Evolutionary conservation across 306 rosid species (phyloP), one percentile per base, ranked within the genome.

Genomic region (Lathyrus sativus): DNA sequence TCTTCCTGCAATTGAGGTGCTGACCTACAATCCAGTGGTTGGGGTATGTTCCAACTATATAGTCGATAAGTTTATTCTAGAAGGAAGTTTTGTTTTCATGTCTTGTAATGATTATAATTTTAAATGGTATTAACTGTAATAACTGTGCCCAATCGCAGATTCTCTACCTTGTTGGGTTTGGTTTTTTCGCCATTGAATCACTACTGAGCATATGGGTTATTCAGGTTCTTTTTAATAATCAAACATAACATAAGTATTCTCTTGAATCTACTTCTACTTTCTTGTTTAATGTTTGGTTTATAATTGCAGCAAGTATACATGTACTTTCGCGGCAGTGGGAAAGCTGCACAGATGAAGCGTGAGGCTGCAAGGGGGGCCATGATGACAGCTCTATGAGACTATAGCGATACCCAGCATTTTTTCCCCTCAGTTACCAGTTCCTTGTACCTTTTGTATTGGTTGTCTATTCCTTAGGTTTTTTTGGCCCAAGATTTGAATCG

Each of bases 281-380:
- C 46, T 62, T 63, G 15, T 74, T 58, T 63, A 54, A 81, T 9
- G 35, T 51, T 46, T 75, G 55, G 12, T 44, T 29, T 58, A 43
- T 51, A 60, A 43, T 68, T 82, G 91, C 97, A 95, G 99, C 85
- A 90, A 95, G 99, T 95, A 59, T 87, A 88, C 83, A 76, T 82
- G 84, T 91, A 90, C 72, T 95, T 95, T 78, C 91, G 97, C 18
- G 96, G 97, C 45, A 95, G 90, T 41, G 99, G 97, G 38, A 90
- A 90, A 78, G 88, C 92, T 66, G 80, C 86, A 2, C 85, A 81
- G 11, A 78, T 83, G 84, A 90, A 71, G 78, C 91, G 88, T 5
- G 87, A 83, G 58, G 99, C 99, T 33, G 80, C 91, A 3, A 81
- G 84, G 72, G 79, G 80, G 24, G 82, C 92, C 55, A 75, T 89